These are phyloP conservation scores for Dictyostelium intermedium DNA, from an alignment of 78 protist species.

Conservation along the genomic window DNA sequence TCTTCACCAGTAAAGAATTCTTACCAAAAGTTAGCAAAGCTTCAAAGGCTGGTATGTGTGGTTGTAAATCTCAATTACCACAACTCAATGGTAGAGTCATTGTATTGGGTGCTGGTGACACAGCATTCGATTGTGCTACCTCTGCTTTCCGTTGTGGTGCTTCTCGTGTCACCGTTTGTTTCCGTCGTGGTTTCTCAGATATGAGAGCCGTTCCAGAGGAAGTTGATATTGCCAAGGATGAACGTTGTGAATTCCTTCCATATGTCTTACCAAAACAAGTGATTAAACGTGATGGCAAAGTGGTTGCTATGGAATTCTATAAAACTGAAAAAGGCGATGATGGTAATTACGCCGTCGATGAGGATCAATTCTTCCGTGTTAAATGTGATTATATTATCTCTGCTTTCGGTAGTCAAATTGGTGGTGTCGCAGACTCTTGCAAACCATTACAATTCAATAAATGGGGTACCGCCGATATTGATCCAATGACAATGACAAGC, in stretches of 20 bases:
- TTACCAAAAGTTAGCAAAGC: constrained; percentile 88
- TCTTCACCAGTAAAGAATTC: constrained; percentile 91
- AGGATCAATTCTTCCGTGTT: constrained; percentile 85
- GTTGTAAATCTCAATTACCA: constrained; percentile 83
- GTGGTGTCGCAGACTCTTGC: constrained; percentile 33
- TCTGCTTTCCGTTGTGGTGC: constrained; percentile 97
- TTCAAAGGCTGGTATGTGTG: constrained; percentile 94
- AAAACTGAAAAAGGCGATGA: constrained; percentile 87
- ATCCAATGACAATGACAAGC: constrained; percentile 81
- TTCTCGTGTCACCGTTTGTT: constrained; percentile 87
- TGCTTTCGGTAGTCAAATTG: constrained; percentile 93
- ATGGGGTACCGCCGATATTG: constrained; percentile 87
- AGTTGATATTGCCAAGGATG: constrained; percentile 88
- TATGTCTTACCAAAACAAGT: constrained; percentile 84
- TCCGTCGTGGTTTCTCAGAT: constrained; percentile 91
- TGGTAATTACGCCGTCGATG: constrained; percentile 89
- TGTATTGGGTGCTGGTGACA: constrained; percentile 99
- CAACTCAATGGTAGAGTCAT: constrained; percentile 91
- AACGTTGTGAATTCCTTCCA: constrained; percentile 92
- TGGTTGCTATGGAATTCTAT: constrained; percentile 87
- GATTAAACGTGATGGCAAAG: constrained; percentile 82
- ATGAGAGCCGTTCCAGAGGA: constrained; percentile 96
- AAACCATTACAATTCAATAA: constrained; percentile 75
- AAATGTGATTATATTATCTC: constrained; percentile 93
- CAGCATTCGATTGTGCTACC: constrained; percentile 98